phyloP scores from a whole-genome alignment of 768 basidiomycete species.

The Calvatia gigantea region DNA sequence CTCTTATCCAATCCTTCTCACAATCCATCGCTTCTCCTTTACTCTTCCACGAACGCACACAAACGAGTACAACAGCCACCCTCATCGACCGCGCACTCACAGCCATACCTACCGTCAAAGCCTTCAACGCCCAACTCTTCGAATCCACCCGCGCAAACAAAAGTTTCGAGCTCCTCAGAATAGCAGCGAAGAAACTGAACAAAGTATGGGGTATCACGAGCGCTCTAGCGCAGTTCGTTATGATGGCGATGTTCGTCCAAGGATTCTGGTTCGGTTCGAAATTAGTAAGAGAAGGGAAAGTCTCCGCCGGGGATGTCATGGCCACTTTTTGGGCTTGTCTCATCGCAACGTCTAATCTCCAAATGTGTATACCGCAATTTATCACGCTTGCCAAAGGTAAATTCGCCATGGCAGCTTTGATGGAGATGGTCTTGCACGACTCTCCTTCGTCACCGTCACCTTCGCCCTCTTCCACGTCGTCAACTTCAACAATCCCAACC shows the following conservation, averaged over 20 bases:
- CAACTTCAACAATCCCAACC: constrained; percentile 9
- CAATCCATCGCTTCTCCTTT: constrained; percentile 68
- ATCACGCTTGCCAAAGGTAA: constrained; percentile 82
- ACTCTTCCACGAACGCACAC: constrained; percentile 60
- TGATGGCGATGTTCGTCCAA: constrained; percentile 92
- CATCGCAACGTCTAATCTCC: constrained; percentile 83
- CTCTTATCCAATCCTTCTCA: constrained; percentile 71
- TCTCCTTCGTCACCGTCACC: constrained; percentile 25
- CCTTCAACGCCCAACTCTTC: constrained; percentile 72
- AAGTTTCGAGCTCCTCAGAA: constrained; percentile 41
- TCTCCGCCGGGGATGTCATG: constrained; percentile 78
- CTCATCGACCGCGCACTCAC: constrained; percentile 73
- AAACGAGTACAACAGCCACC: constrained; percentile 70
- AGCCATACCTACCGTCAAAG: constrained; percentile 88
- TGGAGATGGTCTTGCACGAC: constrained; percentile 56
- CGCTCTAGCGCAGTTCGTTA: constrained; percentile 72
- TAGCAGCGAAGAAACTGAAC: constrained; percentile 50
- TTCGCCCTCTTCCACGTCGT: constrained; percentile 8
- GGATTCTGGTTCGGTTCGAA: constrained; percentile 95
- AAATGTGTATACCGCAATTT: constrained; percentile 81
- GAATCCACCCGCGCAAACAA: constrained; percentile 42
- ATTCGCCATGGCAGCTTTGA: constrained; percentile 66
- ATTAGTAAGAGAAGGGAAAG: constrained; percentile 75
- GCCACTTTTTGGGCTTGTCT: constrained; percentile 98
- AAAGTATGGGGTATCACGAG: constrained; percentile 73